Evolutionary conservation across 148 eudicot genomes (phyloP).

Genomic region (Oxyria digyna): DNA sequence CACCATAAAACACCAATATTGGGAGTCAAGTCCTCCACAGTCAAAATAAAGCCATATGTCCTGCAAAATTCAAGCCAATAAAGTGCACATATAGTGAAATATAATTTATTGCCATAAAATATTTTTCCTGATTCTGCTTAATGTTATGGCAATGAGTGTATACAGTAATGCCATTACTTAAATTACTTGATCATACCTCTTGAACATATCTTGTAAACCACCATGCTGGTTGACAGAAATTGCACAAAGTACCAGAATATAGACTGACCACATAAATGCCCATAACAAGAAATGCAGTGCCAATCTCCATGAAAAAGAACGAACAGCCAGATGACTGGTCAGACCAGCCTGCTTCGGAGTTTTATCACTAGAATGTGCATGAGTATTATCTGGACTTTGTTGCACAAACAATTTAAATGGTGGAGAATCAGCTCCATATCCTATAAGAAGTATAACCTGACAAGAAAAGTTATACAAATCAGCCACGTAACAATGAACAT

Average conservation of each 20-base stretch:
- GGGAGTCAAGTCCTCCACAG: constrained; percentile 88
- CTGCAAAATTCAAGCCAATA: constrained; percentile 28
- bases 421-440: constrained; percentile 79
- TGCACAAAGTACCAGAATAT: constrained; percentile 56
- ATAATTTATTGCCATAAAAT: neutral
- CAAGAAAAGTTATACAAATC: neutral
- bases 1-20: constrained; percentile 92
- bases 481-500: neutral
- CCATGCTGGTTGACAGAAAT: constrained; percentile 60
- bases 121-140: neutral
- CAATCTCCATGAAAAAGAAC: constrained; percentile 50
- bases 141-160: neutral
- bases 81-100: neutral
- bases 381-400: constrained; percentile 14
- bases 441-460: constrained; percentile 36
- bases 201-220: constrained; percentile 77
- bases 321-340: constrained; percentile 15
- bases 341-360: constrained; percentile 17
- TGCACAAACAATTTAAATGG: constrained; percentile 55
- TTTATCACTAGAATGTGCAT: constrained; percentile 10
- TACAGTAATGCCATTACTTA: neutral
- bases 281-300: constrained; percentile 56
- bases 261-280: constrained; percentile 58
- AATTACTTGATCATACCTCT: constrained; percentile 35
- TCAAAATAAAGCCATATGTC: constrained; percentile 84